These are phyloP conservation scores for Hypomontagnella submonticulosa DNA, from an alignment of 495 filamentous ascomycete genomes.

Conservation along the genomic window DNA sequence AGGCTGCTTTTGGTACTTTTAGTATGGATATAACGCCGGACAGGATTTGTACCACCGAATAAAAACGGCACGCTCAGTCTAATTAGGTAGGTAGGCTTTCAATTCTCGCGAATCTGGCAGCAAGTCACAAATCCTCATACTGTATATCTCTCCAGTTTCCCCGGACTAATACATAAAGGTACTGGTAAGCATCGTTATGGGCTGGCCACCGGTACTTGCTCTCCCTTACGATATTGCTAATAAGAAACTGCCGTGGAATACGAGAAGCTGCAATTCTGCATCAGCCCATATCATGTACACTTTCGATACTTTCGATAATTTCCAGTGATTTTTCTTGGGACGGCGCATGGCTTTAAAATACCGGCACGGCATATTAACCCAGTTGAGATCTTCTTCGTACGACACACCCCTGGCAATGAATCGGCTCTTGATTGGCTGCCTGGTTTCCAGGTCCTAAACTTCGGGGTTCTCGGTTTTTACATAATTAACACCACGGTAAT, in stretches of 20 bases:
- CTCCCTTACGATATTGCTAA: slow-evolving; percentile 6
- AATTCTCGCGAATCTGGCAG: too few species aligned
- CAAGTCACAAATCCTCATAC: too few species aligned
- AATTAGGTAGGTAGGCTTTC: too few species aligned
- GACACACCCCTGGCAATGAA: slow-evolving; percentile 1
- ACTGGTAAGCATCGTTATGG: slow-evolving; percentile 6
- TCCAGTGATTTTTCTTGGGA: slow-evolving; percentile 2
- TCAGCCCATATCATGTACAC: slow-evolving; percentile 31
- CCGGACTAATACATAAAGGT: neutral
- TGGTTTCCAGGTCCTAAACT: slow-evolving; percentile 27
- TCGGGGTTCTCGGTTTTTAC: slow-evolving; percentile 19
- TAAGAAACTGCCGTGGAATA: slow-evolving; percentile 30
- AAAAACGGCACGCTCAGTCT: too few species aligned
- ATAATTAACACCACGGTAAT: slow-evolving; percentile 28
- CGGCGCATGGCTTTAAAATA: slow-evolving; percentile 26
- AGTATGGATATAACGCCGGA: too few species aligned
- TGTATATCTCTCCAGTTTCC: too few species aligned
- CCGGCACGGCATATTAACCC: slow-evolving; percentile 25
- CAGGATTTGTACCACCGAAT: too few species aligned
- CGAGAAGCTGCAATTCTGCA: slow-evolving; percentile 21
- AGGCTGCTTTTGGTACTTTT: slow-evolving; percentile 10
- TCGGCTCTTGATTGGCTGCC: slow-evolving; percentile 30
- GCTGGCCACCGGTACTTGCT: neutral
- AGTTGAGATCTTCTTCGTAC: slow-evolving; percentile 22
- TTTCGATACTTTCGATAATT: slow-evolving; percentile 8